Percentiles rank a stretch among this genome's conserved stretches.
These are phyloP conservation scores for Luzula sylvatica DNA, from an alignment of 176 grass and related monocot species.

Conservation along the genomic window DNA sequence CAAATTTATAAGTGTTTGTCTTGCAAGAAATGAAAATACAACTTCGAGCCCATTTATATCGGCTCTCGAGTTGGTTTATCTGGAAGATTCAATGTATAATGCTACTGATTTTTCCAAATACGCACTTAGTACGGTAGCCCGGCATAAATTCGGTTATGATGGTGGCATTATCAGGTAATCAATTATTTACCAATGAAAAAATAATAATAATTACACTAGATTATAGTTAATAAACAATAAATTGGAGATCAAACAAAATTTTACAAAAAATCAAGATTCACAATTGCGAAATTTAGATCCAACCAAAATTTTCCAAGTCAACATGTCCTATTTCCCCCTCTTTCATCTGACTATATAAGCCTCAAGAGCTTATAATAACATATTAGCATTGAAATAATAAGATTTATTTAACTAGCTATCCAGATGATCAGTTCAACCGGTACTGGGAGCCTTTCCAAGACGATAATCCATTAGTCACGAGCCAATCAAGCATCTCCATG, in stretches of 20 bases:
- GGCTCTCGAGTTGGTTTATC: conserved; percentile 55
- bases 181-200: not conserved
- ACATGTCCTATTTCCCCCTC: no score
- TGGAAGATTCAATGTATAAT: conserved; percentile 59
- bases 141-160: conserved; percentile 57
- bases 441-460: conserved; percentile 61
- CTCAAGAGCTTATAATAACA: no score
- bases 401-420: conserved; percentile 37
- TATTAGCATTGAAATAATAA: conserved; percentile 3
- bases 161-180: conserved; percentile 32
- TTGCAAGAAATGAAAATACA: conserved; percentile 46
- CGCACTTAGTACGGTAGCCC: conserved; percentile 56
- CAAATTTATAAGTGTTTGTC: conserved; percentile 49
- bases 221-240: no score
- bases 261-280: no score
- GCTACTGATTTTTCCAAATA: conserved; percentile 42
- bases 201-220: no score
- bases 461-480: conserved; percentile 32
- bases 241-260: no score
- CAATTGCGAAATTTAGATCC: no score
- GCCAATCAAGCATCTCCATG: conserved; percentile 34
- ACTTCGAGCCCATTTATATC: conserved; percentile 72
- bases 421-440: conserved; percentile 62
- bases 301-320: no score
- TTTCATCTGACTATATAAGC: no score